A percentile compares a stretch with the other conserved stretches of the same genome.
Conservation (phyloP, 257 asterid genomes). For the Penstemon newberryi region DNA sequence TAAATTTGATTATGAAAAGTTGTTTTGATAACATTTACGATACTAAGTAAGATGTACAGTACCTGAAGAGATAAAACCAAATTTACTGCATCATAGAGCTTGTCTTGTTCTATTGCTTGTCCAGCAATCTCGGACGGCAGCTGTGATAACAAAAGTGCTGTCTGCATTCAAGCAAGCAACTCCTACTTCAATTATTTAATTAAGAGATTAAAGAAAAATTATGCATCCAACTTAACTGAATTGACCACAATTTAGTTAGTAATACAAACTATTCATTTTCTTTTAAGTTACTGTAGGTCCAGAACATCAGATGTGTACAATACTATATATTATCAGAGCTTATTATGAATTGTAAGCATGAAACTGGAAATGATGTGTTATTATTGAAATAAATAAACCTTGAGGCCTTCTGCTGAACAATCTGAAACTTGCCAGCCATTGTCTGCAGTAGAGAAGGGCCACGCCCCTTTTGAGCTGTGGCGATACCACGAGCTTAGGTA, state of each 20-base stretch:
- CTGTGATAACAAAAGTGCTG: constrained; percentile 51
- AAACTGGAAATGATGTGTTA: not conserved
- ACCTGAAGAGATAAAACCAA: constrained; percentile 71
- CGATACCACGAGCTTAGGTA: constrained; percentile 52
- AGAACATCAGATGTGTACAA: no score
- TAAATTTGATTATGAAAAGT: not conserved
- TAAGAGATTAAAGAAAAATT: not conserved
- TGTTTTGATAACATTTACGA: not conserved
- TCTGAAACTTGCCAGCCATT: constrained; percentile 74
- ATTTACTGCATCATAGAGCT: constrained; percentile 56
- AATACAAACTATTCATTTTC: no score
- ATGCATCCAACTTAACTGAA: no score
- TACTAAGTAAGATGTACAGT: not conserved
- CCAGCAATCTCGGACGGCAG: constrained; percentile 51
- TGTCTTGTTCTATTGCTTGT: constrained; percentile 40
- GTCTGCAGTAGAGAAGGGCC: constrained; percentile 76
- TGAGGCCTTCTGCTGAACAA: constrained; percentile 72
- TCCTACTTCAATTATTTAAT: not conserved
- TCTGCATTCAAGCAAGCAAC: constrained; percentile 37
- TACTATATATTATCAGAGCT: no score
- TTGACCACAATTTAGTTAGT: no score
- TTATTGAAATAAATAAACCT: constrained; percentile 36
- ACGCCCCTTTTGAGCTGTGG: constrained; percentile 67
- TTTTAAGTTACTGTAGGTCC: no score
- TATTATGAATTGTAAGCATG: no score